A percentile compares a stretch with the other conserved stretches of the same genome.
phyloP scores from a whole-genome alignment of 345 rosid species.

The Populus davidiana region DNA sequence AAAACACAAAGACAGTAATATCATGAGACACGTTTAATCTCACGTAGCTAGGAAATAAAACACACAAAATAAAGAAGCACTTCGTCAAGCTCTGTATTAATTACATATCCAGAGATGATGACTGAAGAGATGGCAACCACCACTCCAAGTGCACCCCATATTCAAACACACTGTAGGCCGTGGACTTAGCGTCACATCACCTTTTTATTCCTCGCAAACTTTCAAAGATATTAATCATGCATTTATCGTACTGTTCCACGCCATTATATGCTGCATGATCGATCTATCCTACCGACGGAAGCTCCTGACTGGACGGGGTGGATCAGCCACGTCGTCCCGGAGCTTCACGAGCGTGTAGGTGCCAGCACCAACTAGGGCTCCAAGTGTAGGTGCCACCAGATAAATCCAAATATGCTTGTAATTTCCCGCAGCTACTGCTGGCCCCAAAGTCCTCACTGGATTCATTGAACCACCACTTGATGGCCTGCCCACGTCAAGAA shows the following conservation, averaged over 20 bases:
- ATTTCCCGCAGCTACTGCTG: conserved; percentile 92
- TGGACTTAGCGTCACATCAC: conserved; percentile 27
- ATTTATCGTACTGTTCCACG: conserved; percentile 11
- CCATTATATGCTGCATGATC: conserved; percentile 2
- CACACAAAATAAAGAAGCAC: too few relatives aligned
- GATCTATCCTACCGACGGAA: conserved; percentile 59
- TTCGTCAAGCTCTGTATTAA: too few relatives aligned
- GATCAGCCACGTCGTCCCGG: conserved; percentile 49
- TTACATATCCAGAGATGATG: too few relatives aligned
- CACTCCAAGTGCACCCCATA: conserved; percentile 16
- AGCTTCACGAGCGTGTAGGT: conserved; percentile 80
- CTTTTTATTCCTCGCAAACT: conserved; percentile 28
- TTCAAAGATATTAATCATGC: neutral
- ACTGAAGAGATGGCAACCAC: neutral
- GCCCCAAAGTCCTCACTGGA: conserved; percentile 82
- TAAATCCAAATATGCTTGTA: conserved; percentile 73
- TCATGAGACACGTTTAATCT: too few relatives aligned
- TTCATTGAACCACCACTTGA: conserved; percentile 87
- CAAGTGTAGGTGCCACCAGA: conserved; percentile 82
- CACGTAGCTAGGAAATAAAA: too few relatives aligned
- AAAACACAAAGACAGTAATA: too few relatives aligned
- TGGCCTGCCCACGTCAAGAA: conserved; percentile 42
- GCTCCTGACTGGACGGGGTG: conserved; percentile 74
- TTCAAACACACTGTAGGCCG: conserved; percentile 19
- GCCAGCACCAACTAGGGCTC: conserved; percentile 75